Base-by-base conservation (phyloP, 2,329 filamentous ascomycete genomes). In the Fusarium fujikuroi region DNA sequence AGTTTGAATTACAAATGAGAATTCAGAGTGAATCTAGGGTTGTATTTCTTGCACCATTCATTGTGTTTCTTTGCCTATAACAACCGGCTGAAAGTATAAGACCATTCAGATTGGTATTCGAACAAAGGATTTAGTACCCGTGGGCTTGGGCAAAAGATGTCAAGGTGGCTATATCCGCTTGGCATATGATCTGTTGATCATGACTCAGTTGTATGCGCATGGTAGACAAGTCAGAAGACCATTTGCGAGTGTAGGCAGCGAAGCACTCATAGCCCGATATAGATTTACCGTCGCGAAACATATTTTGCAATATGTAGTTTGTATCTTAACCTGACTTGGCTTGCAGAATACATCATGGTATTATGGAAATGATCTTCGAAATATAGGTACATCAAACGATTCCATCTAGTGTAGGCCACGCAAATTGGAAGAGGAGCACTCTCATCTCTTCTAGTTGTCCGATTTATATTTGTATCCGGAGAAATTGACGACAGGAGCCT, bases 401-500 rank as follows among this genome's bases (percentile, higher is more conserved):
- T n/a, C 21, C 25, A n/a, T 54, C 50, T 54, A 16, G 15, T n/a
- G 15, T 54, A 9, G 23, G 6, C 50, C 19, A 40, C 11, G 23
- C 21, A 18, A n/a, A n/a, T 54, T 4, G 36, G 15, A 40, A 28
- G 50, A 30, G 25, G 15, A 28, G 23, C 15, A 54, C 15, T 18
- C 11, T 15, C 50, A n/a, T 42, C 19, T 54, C 50, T 54, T 40
- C 19, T 5, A 54, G 15, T 9, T 30, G 6, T 9, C 19, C 36
- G 7, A 19, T 39, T 37, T 14, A 54, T 7, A 21, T n/a, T 14
- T 18, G 0, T 2, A 5, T 4, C 8, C 5, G 14, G 15, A 30
- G 23, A n/a, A 14, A 3, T 3, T 9, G 3, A 4, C 18, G 14
- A 12, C 19, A 12, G 9, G 36, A n/a, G 10, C 19, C 10, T n/a